Conservation (phyloP, 176 grass and related monocot species). For the Rhipidocladum racemiflorum region DNA sequence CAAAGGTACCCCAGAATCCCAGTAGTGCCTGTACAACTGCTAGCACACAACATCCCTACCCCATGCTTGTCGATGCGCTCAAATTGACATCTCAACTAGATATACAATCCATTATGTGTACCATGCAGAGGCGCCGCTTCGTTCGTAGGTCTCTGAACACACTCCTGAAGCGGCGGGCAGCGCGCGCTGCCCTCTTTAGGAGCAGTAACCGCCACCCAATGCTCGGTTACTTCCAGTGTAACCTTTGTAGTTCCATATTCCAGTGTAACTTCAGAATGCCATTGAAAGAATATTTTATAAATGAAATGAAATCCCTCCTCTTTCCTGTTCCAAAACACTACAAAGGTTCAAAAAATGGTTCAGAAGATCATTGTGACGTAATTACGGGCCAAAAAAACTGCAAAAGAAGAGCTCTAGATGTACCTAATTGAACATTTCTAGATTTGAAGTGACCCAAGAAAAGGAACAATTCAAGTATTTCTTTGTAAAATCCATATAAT, state of each 20-base stretch:
- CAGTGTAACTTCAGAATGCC: slow-evolving; percentile 15
- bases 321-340: slow-evolving; percentile 22
- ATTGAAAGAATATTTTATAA: slow-evolving; percentile 29
- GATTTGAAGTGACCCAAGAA: background rate
- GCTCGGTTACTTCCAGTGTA: background rate
- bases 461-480: slow-evolving; percentile 3
- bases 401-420: background rate
- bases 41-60: background rate
- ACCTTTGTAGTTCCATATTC: slow-evolving; percentile 7
- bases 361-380: background rate
- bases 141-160: too few species aligned
- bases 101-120: slow-evolving; percentile 30
- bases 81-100: slow-evolving; percentile 1
- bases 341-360: slow-evolving; percentile 14
- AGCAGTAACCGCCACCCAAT: slow-evolving; percentile 9
- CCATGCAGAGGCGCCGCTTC: too few species aligned
- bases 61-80: background rate
- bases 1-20: background rate
- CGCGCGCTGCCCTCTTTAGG: too few species aligned
- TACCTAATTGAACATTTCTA: background rate
- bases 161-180: too few species aligned
- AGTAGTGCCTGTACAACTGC: background rate
- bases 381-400: background rate
- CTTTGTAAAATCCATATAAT: background rate
- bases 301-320: slow-evolving; percentile 27